Evolutionary conservation across 306 rosid species (phyloP).

Genomic region (Delonix regia): DNA sequence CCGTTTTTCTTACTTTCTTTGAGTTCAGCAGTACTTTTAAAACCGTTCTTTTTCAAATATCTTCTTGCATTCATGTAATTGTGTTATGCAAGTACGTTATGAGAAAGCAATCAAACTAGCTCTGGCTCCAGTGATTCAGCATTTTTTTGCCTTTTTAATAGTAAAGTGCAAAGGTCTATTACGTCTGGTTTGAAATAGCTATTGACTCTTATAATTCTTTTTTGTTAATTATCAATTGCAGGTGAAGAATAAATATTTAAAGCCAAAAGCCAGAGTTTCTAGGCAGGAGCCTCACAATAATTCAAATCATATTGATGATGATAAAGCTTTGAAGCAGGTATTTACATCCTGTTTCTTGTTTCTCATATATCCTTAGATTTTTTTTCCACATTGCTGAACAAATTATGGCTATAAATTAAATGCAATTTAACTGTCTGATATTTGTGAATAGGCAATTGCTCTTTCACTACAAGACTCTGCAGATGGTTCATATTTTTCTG

Average conservation of each 20-base stretch:
- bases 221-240: conserved; percentile 32
- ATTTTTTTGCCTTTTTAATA: neutral
- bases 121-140: neutral
- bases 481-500: conserved; percentile 36
- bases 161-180: neutral
- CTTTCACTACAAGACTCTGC: conserved; percentile 69
- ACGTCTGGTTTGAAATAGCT: neutral
- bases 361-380: conserved; percentile 13
- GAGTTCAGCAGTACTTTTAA: neutral
- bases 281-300: conserved; percentile 33
- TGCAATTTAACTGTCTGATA: conserved; percentile 33
- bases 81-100: neutral
- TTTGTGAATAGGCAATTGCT: conserved; percentile 72
- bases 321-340: conserved; percentile 76
- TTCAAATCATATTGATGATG: conserved; percentile 52
- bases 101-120: neutral
- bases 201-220: conserved; percentile 6
- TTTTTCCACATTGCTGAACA: conserved; percentile 4
- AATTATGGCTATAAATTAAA: conserved; percentile 9
- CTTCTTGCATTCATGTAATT: neutral
- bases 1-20: neutral
- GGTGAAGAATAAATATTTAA: conserved; percentile 55
- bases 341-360: conserved; percentile 21
- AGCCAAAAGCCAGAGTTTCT: conserved; percentile 48
- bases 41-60: neutral